Base-by-base conservation (phyloP, 2,329 filamentous ascomycete genomes). In the Penicillium sp. region DNA sequence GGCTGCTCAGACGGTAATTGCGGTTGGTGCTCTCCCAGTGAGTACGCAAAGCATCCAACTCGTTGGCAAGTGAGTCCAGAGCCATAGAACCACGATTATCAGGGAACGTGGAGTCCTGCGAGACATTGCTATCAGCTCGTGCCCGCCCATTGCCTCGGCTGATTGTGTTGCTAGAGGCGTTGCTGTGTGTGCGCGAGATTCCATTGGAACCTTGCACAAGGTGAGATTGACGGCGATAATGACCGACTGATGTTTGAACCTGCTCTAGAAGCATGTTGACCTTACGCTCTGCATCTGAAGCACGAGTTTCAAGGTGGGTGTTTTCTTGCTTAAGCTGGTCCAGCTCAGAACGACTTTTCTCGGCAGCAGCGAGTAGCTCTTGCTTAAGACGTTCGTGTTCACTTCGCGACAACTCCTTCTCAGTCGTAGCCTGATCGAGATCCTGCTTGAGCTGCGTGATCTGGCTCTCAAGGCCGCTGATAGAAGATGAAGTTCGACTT, bases 11-110 rank as follows among this genome's bases (percentile, higher is more conserved):
- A 22, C 93, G 85, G 69, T 97, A 96, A 62, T 88, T 94, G 70
- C 94, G 93, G 72, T 91, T 96, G 12, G 89, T 95, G 34, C 85
- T 88, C 72, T 97, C 89, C 93, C 93, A 98, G 62, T 96, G 90
- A 45, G 77, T 87, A 45, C 91, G 82, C 42, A 98, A 77, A 12
- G 87, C 86, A 67, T 98, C 93, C 7, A 98, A 81, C 72, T 98
- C 93, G 55, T 82, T 88, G 10, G 93, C 91, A 22, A 98, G 80
- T 56, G 85, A 93, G 69, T 98, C 93, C 19, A 98, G 78, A 3
- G 90, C 91, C 58, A 83, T 74, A 1, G 79, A 82, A 46, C 81
- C 82, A 43, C 82, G 78, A 56, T 78, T 77, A 45, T 78, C 73
- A 21, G 72, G 70, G 55, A 70, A 69, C 10, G 64, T 43, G 21